These are phyloP conservation scores for Tuber borchii DNA, from an alignment of 495 filamentous ascomycete species.

Conservation along the genomic window DNA sequence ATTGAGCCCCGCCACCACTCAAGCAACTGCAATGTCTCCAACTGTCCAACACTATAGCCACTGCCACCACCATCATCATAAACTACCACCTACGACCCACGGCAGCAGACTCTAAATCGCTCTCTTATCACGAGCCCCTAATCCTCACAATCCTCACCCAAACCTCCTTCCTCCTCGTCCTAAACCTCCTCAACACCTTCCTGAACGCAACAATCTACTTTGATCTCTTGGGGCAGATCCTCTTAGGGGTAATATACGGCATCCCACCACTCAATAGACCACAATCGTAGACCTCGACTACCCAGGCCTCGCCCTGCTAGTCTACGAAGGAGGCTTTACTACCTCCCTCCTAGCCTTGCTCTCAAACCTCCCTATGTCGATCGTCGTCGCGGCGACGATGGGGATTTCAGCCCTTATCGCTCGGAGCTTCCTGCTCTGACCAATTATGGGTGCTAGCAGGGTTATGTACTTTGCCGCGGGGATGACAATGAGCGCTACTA, in stretches of 20 bases:
- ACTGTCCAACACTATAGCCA: too few species aligned
- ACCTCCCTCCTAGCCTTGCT: constrained; percentile 56
- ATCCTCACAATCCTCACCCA: constrained; percentile 53
- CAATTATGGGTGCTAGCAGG: constrained; percentile 42
- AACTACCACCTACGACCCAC: background rate
- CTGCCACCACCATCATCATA: background rate
- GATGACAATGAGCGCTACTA: constrained; percentile 65
- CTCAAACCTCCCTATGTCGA: constrained; percentile 56
- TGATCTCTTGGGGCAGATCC: constrained; percentile 66
- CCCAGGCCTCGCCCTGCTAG: constrained; percentile 64
- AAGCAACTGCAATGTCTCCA: too few species aligned
- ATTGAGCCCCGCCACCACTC: background rate
- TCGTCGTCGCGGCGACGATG: constrained; percentile 56
- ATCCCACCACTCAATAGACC: constrained; percentile 54
- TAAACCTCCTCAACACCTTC: constrained; percentile 48
- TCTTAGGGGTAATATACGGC: constrained; percentile 66
- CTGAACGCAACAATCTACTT: constrained; percentile 62
- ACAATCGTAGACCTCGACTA: constrained; percentile 66
- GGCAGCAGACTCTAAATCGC: constrained; percentile 8
- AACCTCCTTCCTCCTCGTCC: constrained; percentile 59
- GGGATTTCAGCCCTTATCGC: constrained; percentile 62
- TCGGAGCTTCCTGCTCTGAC: constrained; percentile 57
- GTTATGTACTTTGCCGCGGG: constrained; percentile 68
- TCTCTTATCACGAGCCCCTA: constrained; percentile 34
- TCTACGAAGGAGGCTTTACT: constrained; percentile 43